phyloP scores from a whole-genome alignment of 495 filamentous ascomycete species.

The Penicillium waksmanii region DNA sequence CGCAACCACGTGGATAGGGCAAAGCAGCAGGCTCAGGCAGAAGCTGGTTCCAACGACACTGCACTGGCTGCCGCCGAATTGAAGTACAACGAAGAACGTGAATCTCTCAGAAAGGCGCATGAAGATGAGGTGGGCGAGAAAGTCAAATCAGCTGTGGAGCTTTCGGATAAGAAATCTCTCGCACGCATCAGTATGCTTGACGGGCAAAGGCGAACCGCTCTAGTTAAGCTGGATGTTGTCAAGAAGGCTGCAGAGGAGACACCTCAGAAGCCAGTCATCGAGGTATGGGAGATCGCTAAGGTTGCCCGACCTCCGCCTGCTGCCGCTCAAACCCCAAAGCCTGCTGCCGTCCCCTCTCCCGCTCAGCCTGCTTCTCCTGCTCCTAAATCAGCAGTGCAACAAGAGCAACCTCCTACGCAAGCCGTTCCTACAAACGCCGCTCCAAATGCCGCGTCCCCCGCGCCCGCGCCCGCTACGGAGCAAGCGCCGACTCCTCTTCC shows the following conservation, averaged over 20 bases:
- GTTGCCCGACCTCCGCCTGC: slow-evolving; percentile 60
- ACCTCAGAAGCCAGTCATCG: slow-evolving; percentile 74
- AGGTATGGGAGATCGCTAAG: slow-evolving; percentile 84
- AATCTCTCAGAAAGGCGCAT: slow-evolving; percentile 65
- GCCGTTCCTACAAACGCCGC: slow-evolving; percentile 12
- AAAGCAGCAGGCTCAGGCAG: slow-evolving; percentile 35
- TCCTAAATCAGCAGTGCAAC: slow-evolving; percentile 16
- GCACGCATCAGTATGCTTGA: slow-evolving; percentile 82
- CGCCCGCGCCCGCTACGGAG: slow-evolving; percentile 20
- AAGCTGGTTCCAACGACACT: slow-evolving; percentile 29
- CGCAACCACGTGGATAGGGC: slow-evolving; percentile 58
- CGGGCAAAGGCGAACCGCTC: slow-evolving; percentile 62
- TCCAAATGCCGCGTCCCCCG: slow-evolving; percentile 16
- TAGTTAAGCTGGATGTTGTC: slow-evolving; percentile 76
- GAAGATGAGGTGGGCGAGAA: slow-evolving; percentile 44
- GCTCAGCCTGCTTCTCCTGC: slow-evolving; percentile 37
- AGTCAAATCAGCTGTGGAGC: slow-evolving; percentile 47
- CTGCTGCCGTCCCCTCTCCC: slow-evolving; percentile 33
- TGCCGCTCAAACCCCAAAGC: slow-evolving; percentile 41
- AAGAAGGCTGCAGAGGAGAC: slow-evolving; percentile 81
- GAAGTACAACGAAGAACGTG: slow-evolving; percentile 59
- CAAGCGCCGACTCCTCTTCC: slow-evolving; percentile 25
- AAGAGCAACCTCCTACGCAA: slow-evolving; percentile 14
- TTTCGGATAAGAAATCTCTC: slow-evolving; percentile 62
- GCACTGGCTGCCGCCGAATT: slow-evolving; percentile 42